These are phyloP conservation scores for Podila verticillata DNA, from an alignment of 192 early-diverging fungal species.

Conservation along the genomic window DNA sequence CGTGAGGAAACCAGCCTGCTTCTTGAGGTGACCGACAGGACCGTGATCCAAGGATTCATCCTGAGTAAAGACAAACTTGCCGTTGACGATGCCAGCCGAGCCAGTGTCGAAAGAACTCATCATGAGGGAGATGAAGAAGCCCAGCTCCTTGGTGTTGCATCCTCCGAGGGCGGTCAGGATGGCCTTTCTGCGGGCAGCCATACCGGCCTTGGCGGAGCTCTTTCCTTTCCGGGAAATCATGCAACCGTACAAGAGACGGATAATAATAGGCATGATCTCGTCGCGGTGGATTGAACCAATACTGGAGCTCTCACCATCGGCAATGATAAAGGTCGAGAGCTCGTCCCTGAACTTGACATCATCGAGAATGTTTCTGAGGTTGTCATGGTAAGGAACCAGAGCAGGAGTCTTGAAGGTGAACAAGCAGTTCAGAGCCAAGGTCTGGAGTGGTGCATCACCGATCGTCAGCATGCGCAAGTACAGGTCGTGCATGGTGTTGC, in stretches of 20 bases:
- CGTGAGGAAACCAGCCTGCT: constrained; percentile 85
- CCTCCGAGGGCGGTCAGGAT: constrained; percentile 86
- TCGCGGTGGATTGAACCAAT: constrained; percentile 75
- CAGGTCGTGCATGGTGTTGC: constrained; percentile 63
- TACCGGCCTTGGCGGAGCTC: constrained; percentile 72
- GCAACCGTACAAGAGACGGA: constrained; percentile 92
- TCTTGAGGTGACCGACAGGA: constrained; percentile 56
- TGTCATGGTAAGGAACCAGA: constrained; percentile 78
- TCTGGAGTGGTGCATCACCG: constrained; percentile 84
- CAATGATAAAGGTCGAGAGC: constrained; percentile 79
- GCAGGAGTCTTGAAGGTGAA: constrained; percentile 81
- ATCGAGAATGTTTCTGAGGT: constrained; percentile 79
- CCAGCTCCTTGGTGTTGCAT: constrained; percentile 71
- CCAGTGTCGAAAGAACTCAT: constrained; percentile 79
- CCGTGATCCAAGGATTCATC: constrained; percentile 36
- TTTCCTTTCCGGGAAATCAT: constrained; percentile 84
- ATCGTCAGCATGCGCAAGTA: constrained; percentile 82
- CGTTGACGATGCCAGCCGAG: constrained; percentile 44
- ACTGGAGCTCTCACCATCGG: constrained; percentile 60
- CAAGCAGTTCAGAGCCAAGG: constrained; percentile 83
- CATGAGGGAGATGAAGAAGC: constrained; percentile 81
- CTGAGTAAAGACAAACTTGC: constrained; percentile 52
- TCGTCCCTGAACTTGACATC: constrained; percentile 94
- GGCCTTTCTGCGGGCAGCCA: constrained; percentile 78
- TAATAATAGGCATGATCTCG: constrained; percentile 77